These are phyloP conservation scores for Cryptosporidium meleagridis DNA, from an alignment of 169 alveolate species.

Conservation along the genomic window DNA sequence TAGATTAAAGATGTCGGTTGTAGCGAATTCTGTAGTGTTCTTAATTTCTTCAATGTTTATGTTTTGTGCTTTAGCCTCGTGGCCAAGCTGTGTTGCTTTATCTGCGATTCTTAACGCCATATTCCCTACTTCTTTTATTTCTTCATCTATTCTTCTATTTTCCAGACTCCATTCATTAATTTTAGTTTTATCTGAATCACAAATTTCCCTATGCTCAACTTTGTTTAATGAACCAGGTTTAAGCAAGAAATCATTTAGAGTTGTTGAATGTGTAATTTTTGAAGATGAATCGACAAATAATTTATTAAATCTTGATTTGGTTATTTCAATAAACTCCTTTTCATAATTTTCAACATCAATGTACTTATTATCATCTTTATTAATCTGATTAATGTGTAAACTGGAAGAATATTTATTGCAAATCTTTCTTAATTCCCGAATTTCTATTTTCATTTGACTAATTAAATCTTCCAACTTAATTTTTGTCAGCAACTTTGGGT, in stretches of 20 bases:
- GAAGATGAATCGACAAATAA: neutral
- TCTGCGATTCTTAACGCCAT: constrained; percentile 38
- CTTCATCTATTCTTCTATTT: neutral
- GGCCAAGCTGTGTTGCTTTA: constrained; percentile 20
- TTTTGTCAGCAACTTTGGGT: constrained; percentile 1
- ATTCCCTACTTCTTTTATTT: constrained; percentile 38
- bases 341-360: constrained; percentile 10
- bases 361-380: neutral
- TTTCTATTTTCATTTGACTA: constrained; percentile 12
- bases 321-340: neutral
- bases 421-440: constrained; percentile 1
- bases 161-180: constrained; percentile 8
- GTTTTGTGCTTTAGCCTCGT: constrained; percentile 11
- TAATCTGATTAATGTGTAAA: neutral
- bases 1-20: neutral
- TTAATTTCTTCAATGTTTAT: constrained; percentile 28
- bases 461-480: constrained; percentile 18
- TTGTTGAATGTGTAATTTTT: neutral
- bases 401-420: neutral
- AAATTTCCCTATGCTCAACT: neutral
- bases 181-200: neutral
- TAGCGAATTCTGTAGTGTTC: constrained; percentile 16
- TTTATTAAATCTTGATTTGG: constrained; percentile 10
- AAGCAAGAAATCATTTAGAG: neutral
- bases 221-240: neutral